Conservation (phyloP, 805 yeast genomes). For the Sugiyamaella boreocaroliniensis region DNA sequence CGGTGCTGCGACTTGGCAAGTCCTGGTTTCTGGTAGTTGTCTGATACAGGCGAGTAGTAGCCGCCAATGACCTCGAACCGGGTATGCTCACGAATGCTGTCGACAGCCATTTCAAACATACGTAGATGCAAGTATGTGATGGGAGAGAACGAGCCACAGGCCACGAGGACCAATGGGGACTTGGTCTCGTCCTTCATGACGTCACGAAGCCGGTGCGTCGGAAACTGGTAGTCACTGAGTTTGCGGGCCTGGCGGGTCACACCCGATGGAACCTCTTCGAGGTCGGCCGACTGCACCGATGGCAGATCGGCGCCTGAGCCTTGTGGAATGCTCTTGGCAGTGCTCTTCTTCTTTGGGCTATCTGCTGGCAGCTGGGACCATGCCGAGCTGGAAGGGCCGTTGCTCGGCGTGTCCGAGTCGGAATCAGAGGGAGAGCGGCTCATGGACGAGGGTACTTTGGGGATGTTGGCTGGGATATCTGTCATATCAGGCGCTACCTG, state of each 20-base stretch:
- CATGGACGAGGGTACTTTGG: constrained; percentile 15
- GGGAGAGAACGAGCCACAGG: constrained; percentile 96
- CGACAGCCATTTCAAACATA: constrained; percentile 99
- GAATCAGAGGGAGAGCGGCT: constrained; percentile 13
- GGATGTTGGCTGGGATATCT: constrained; percentile 12
- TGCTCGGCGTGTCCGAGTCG: background rate
- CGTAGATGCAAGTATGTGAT: constrained; percentile 89
- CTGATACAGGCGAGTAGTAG: constrained; percentile 85
- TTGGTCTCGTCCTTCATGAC: constrained; percentile 66
- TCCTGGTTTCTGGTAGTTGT: constrained; percentile 89
- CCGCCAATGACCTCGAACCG: constrained; percentile 95
- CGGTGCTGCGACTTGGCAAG: constrained; percentile 83
- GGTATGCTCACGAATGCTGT: constrained; percentile 84
- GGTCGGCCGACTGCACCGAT: constrained; percentile 69
- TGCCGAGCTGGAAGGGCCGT: background rate
- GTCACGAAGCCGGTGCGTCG: constrained; percentile 75
- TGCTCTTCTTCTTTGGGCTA: background rate
- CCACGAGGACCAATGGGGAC: constrained; percentile 87
- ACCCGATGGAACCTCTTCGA: constrained; percentile 96
- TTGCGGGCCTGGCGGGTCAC: constrained; percentile 77
- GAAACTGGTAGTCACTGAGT: constrained; percentile 68
- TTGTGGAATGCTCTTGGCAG: background rate
- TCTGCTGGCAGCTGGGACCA: background rate
- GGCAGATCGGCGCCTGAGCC: constrained; percentile 15
- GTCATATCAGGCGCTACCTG: constrained; percentile 1